Conservation (phyloP, 2,329 filamentous ascomycete species). For the Pseudofabraea citricarpa region DNA sequence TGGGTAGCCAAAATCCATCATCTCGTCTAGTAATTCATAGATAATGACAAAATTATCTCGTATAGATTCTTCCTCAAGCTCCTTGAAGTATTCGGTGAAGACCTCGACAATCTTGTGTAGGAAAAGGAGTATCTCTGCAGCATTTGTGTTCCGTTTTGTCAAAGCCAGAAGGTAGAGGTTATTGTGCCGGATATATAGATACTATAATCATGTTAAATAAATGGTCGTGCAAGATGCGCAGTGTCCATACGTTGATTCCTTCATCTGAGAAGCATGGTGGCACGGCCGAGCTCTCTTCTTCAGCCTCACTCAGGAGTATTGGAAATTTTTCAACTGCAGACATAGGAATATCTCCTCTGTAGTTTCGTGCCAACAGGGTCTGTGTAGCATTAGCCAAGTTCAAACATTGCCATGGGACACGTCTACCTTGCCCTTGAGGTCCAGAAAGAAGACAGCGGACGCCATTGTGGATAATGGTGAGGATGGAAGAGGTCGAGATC, state of each 20-base stretch:
- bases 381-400: conserved; percentile 34
- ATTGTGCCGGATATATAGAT: conserved; percentile 98
- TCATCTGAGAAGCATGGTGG: conserved; percentile 98
- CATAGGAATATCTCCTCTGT: conserved; percentile 98
- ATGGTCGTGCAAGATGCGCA: no score
- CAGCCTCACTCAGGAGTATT: conserved; percentile 89
- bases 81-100: conserved; percentile 99
- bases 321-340: conserved; percentile 98
- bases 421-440: conserved; percentile 97
- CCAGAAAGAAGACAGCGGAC: conserved; percentile 96
- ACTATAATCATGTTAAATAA: no score
- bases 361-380: conserved; percentile 98
- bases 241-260: conserved; percentile 94
- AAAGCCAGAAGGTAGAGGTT: conserved; percentile 97
- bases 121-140: conserved; percentile 96
- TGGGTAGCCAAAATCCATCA: conserved; percentile 99
- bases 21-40: conserved; percentile 97
- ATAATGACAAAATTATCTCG: conserved; percentile 99
- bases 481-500: neutral
- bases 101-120: conserved; percentile 97
- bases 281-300: conserved; percentile 97
- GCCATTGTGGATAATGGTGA: conserved; percentile 60
- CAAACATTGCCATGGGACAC: neutral
- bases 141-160: conserved; percentile 98
- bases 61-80: conserved; percentile 96